Evolutionary conservation across 352 stramenopile species (phyloP), one percentile per base, ranked within the genome.

Genomic region (Pythium sukuiense): DNA sequence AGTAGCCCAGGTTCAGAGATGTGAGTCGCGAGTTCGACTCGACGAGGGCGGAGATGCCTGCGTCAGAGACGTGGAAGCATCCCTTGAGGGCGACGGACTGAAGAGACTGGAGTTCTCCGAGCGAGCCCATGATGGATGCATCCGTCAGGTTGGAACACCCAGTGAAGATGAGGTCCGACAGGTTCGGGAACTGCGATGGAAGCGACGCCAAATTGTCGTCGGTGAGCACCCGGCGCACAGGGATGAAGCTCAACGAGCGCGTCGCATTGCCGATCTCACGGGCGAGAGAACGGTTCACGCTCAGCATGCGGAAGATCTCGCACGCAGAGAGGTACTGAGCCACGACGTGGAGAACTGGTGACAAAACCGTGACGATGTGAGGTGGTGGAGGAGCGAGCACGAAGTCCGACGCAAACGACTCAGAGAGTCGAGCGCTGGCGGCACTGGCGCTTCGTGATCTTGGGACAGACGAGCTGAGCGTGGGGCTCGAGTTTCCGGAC

Each of bases 1-100:
- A 93, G 59, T 92, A 93, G 9, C 85, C 84, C 37, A 93, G 70
- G 53, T 91, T 93, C 32, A 89, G 77, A 26, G 77, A 81, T 33
- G 74, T 78, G 13, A 96, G 69, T 8, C 63, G 59, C n/a, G 71
- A 14, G 29, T 79, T 72, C 13, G 62, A 57, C 29, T 71, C 39
- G 4, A 77, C 61, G n/a, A 76, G 50, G 2, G 69, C 13, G 12
- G 29, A 37, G 61, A 77, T 48, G 29, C 55, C 63, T 8, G 45
- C 16, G 59, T 88, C 81, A 0, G 85, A 86, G 20, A 93, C 65
- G 8, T 85, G 77, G 72, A 76, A 88, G 63, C 83, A 92, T n/a
- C 84, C 84, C 62, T 90, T 90, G 12, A 93, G 57, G 11, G 84
- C 73, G 0, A 92, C 56, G 0, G 72, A 75, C 7, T 63, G 70